phyloP scores from a whole-genome alignment of 192 early-diverging fungal genomes.

The Coemansia sp. region DNA sequence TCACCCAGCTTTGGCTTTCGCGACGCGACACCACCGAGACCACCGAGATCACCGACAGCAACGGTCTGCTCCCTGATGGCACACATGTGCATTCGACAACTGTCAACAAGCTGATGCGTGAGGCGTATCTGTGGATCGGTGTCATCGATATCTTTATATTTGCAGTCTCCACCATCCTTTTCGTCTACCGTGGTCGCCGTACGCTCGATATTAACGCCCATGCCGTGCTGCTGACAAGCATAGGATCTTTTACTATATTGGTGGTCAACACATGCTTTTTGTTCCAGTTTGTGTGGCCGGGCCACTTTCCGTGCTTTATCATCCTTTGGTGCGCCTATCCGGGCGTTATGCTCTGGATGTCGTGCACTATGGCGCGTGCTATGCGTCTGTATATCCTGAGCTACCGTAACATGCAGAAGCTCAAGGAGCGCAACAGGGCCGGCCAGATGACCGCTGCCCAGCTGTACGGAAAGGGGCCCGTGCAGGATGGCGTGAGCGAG shows the following conservation, averaged over 20 bases:
- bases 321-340: slow-evolving; percentile 50
- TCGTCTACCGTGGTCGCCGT: slow-evolving; percentile 47
- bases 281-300: slow-evolving; percentile 53
- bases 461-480: slow-evolving; percentile 41
- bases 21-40: too few species aligned
- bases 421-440: slow-evolving; percentile 47
- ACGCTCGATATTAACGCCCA: slow-evolving; percentile 44
- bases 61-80: slow-evolving; percentile 32
- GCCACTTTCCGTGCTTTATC: slow-evolving; percentile 50
- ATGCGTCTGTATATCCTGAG: slow-evolving; percentile 50
- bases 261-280: slow-evolving; percentile 50
- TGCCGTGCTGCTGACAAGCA: slow-evolving; percentile 46
- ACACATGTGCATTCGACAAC: slow-evolving; percentile 22
- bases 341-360: slow-evolving; percentile 52
- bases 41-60: slow-evolving; percentile 2
- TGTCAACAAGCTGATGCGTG: slow-evolving; percentile 13
- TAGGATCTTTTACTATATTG: slow-evolving; percentile 44
- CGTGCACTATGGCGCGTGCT: slow-evolving; percentile 48
- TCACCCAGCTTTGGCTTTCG: neutral
- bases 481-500: slow-evolving; percentile 24
- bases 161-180: slow-evolving; percentile 32
- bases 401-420: slow-evolving; percentile 47
- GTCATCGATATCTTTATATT: slow-evolving; percentile 45
- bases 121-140: slow-evolving; percentile 47
- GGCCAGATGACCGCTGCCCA: slow-evolving; percentile 51